A percentile compares a stretch with the other conserved stretches of the same genome.
Evolutionary conservation across 371 early-diverging fungal species (phyloP).

Genomic region (Apophysomyces trapeziformis): DNA sequence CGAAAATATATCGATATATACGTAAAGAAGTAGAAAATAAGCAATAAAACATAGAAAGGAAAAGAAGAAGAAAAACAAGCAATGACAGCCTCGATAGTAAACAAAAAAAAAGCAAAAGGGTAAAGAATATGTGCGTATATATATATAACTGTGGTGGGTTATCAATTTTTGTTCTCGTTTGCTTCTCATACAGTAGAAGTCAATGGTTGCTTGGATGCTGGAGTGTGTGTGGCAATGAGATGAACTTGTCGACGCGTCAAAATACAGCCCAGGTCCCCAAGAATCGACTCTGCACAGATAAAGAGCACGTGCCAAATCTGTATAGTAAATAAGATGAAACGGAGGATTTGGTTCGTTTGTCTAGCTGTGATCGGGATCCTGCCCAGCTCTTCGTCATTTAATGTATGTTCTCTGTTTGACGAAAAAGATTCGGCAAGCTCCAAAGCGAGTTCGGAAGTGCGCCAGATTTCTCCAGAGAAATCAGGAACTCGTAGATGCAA

Average conservation of each 20-base stretch:
- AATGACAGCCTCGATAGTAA: too few relatives aligned
- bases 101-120: too few relatives aligned
- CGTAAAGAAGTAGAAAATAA: not conserved
- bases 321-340: slow-evolving; percentile 16
- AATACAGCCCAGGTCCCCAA: not conserved
- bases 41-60: not conserved
- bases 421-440: not conserved
- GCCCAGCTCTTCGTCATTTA: slow-evolving; percentile 11
- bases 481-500: not conserved
- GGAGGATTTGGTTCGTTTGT: not conserved
- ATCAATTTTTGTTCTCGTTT: not conserved
- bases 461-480: not conserved
- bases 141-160: not conserved
- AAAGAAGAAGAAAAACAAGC: too few relatives aligned
- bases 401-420: not conserved
- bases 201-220: not conserved
- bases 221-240: not conserved
- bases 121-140: not conserved
- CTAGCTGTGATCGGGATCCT: not conserved
- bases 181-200: not conserved
- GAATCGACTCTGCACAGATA: slow-evolving; percentile 18
- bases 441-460: not conserved
- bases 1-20: not conserved
- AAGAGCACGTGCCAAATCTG: slow-evolving; percentile 26
- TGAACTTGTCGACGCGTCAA: not conserved